Evolutionary conservation across 2,329 filamentous ascomycete species (phyloP), one percentile per base, ranked within the genome.

Genomic region (Juglanconis juglandina): DNA sequence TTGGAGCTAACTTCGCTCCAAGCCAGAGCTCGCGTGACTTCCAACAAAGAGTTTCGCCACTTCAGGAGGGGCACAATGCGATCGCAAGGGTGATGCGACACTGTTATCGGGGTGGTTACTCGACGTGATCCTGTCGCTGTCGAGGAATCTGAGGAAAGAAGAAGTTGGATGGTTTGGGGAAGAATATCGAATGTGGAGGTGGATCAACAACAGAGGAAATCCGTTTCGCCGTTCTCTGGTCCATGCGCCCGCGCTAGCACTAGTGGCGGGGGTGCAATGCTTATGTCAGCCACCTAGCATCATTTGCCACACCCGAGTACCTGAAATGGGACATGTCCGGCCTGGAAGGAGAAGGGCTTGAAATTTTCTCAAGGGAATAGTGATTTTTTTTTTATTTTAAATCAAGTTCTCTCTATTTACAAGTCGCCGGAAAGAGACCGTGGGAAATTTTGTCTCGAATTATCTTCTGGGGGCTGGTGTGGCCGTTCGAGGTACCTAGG

Each of bases 101-200:
- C 58, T 51, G 10, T 30, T 58, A 34, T 54, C 41, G 53, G 51
- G 34, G 41, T 30, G 17, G 2, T 17, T 32, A n/a, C 44, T 55
- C 51, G 37, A 48, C 34, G 53, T 4, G 32, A 11, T 50, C n/a
- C 32, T 46, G 50, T 35, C 34, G 58, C 6, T 56, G 54, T 56
- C 32, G 58, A 55, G 44, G 30, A 35, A 58, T 11, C 24, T 7
- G 44, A 17, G 42, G 42, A 44, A 5, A 13, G 42, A 44, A 24
- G n/a, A 41, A 39, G 32, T 42, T 30, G 14, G 42, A 37, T 37
- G 17, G 30, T 37, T 55, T 60, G 61, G 61, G 57, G 61, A 51
- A 55, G 58, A 62, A 24, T 57, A 46, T 44, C 47, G 37, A 63
- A 54, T 58, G 54, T 63, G 50, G 57, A 62, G 61, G 61, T 57